phyloP scores from a whole-genome alignment of 768 basidiomycete genomes.

The Termitomyces sp. region DNA sequence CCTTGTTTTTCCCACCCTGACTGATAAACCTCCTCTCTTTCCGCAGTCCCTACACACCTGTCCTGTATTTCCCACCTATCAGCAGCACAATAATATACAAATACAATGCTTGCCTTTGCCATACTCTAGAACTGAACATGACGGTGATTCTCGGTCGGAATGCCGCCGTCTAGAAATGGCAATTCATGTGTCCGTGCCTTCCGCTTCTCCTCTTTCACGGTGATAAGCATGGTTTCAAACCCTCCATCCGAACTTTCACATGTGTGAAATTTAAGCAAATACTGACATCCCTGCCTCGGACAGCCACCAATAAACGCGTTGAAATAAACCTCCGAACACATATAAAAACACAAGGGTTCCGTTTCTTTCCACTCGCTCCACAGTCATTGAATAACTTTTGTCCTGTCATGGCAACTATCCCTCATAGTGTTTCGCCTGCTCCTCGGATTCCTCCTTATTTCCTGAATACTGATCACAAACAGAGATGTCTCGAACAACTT shows the following conservation, averaged over 20 bases:
- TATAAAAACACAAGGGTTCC: constrained; percentile 3
- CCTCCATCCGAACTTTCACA: constrained; percentile 23
- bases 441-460: constrained; percentile 43
- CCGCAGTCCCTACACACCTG: neutral
- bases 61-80: constrained; percentile 5
- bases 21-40: neutral
- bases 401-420: constrained; percentile 3
- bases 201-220: constrained; percentile 16
- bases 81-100: constrained; percentile 7
- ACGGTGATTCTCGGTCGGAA: constrained; percentile 23
- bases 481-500: constrained; percentile 52
- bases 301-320: neutral
- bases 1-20: neutral
- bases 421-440: constrained; percentile 2
- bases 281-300: neutral
- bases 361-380: neutral
- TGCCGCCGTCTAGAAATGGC: constrained; percentile 25
- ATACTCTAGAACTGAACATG: neutral
- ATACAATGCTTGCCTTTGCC: neutral
- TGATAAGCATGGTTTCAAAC: constrained; percentile 17
- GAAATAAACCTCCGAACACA: neutral
- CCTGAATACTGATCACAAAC: constrained; percentile 43
- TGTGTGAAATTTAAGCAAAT: constrained; percentile 9
- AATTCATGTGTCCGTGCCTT: constrained; percentile 21
- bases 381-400: neutral